A percentile compares a stretch with the other conserved stretches of the same genome.
phyloP scores from a whole-genome alignment of 2,329 filamentous ascomycete genomes.

The Hypoxylon sp. region DNA sequence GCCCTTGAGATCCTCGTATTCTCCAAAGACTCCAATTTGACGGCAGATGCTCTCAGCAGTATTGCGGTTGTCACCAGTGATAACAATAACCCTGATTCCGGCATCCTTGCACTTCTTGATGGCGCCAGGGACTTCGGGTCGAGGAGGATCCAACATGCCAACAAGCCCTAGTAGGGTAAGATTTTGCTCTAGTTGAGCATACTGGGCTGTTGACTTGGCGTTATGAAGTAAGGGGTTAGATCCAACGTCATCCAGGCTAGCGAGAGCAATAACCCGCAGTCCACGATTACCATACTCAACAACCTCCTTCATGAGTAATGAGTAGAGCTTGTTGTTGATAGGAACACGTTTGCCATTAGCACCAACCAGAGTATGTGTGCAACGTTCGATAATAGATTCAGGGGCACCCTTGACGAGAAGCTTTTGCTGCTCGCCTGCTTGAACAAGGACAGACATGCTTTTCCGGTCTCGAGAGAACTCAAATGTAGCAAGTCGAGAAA shows the following conservation, averaged over 20 bases:
- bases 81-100: slow-evolving; percentile 96
- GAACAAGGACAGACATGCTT: slow-evolving; percentile 97
- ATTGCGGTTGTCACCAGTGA: slow-evolving; percentile 98
- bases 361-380: slow-evolving; percentile 84
- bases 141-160: slow-evolving; percentile 96
- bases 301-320: slow-evolving; percentile 82
- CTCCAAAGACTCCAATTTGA: slow-evolving; percentile 93
- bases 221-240: slow-evolving; percentile 77
- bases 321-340: slow-evolving; percentile 77
- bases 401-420: slow-evolving; percentile 97
- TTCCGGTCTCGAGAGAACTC: slow-evolving; percentile 98
- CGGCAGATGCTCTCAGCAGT: slow-evolving; percentile 98
- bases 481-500: slow-evolving; percentile 85
- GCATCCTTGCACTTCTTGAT: slow-evolving; percentile 92
- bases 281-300: slow-evolving; percentile 92
- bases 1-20: slow-evolving; percentile 84
- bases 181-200: slow-evolving; percentile 88
- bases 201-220: slow-evolving; percentile 87
- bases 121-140: slow-evolving; percentile 88
- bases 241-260: slow-evolving; percentile 82
- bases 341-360: slow-evolving; percentile 82
- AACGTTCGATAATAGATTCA: slow-evolving; percentile 93
- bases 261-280: slow-evolving; percentile 93
- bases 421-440: slow-evolving; percentile 77
- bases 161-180: slow-evolving; percentile 95